Conservation (phyloP, 2,329 filamentous ascomycete species). For the Xylariales sp. region DNA sequence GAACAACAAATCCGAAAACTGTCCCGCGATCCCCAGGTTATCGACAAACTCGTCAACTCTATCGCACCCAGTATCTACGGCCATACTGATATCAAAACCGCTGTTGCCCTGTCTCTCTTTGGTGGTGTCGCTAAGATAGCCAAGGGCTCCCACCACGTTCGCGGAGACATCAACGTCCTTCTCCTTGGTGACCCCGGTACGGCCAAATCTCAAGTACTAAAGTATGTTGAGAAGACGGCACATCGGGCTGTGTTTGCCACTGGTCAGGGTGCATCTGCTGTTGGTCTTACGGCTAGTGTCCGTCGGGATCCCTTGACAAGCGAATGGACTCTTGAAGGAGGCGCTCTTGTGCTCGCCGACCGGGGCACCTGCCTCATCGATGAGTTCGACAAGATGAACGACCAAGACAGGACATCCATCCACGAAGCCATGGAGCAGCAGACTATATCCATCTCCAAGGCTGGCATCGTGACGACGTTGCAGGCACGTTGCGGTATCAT, state of each 20-base stretch:
- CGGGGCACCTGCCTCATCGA: conserved; percentile 94
- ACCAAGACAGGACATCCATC: conserved; percentile 95
- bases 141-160: conserved; percentile 83
- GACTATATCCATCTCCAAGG: conserved; percentile 98
- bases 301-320: conserved; percentile 90
- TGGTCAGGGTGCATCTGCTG: conserved; percentile 92
- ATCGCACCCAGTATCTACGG: conserved; percentile 98
- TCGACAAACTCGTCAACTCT: conserved; percentile 88
- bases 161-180: conserved; percentile 96
- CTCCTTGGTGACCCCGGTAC: conserved; percentile 96
- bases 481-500: conserved; percentile 96
- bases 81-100: conserved; percentile 95
- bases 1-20: conserved; percentile 85
- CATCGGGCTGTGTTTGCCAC: conserved; percentile 97
- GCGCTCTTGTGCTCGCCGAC: conserved; percentile 90
- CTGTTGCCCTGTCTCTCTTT: conserved; percentile 88
- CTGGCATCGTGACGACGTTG: conserved; percentile 94
- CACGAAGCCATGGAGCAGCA: conserved; percentile 99
- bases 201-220: conserved; percentile 94
- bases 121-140: conserved; percentile 89
- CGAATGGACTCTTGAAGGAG: conserved; percentile 97
- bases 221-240: conserved; percentile 96
- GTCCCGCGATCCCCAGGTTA: conserved; percentile 83
- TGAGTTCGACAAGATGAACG: conserved; percentile 99
- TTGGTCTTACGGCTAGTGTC: conserved; percentile 95